phyloP scores from a whole-genome alignment of 345 rosid genomes.

The Angophora floribunda region DNA sequence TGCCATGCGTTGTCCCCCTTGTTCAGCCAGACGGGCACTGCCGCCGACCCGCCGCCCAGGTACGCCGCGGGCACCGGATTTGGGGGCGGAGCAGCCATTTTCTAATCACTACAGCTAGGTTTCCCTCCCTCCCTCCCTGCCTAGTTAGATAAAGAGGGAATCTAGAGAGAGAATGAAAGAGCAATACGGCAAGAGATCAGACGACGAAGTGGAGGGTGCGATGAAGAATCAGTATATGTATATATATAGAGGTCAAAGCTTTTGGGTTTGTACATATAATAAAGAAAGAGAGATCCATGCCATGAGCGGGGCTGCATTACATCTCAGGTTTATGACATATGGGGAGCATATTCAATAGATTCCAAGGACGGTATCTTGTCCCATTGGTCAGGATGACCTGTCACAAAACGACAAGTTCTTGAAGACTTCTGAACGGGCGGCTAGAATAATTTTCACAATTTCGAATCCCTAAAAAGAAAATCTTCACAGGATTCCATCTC shows the following conservation, averaged over 20 bases:
- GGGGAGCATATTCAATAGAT: background rate
- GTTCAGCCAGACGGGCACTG: conserved; percentile 6
- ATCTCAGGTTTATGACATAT: background rate
- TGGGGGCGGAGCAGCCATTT: conserved; percentile 1
- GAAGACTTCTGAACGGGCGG: background rate
- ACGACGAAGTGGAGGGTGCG: background rate
- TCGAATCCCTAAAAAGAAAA: background rate
- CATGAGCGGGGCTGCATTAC: rapidly evolving
- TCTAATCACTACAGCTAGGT: background rate
- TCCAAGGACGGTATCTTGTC: background rate
- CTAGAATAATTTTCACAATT: background rate
- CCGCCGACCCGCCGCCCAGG: background rate
- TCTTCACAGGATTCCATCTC: background rate
- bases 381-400: background rate
- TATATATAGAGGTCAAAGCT: background rate
- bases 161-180: background rate
- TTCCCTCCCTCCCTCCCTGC: background rate
- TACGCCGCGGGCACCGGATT: background rate
- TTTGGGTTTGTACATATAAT: background rate
- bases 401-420: background rate
- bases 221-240: background rate
- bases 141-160: background rate
- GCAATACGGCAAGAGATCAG: background rate
- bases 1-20: conserved; percentile 14
- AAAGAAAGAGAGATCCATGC: background rate